phyloP scores from a whole-genome alignment of 2,329 filamentous ascomycete genomes.

The Stagonosporopsis vannaccii region DNA sequence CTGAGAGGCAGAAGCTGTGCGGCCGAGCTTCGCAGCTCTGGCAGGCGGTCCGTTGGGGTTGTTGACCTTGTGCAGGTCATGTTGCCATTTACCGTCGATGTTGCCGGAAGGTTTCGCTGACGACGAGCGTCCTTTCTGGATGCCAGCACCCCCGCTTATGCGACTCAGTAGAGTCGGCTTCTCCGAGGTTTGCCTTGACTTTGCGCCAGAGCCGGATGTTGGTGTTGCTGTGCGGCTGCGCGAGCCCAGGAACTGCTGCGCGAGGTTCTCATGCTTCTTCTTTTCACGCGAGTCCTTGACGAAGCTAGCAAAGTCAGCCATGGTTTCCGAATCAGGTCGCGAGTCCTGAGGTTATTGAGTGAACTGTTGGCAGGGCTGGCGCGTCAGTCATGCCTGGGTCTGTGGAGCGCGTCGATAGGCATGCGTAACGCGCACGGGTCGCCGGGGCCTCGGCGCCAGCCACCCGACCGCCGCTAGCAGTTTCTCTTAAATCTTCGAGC shows the following conservation, averaged over 20 bases:
- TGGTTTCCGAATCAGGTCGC: constrained; percentile 13
- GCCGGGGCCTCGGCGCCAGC: constrained; percentile 15
- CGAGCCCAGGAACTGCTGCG: constrained; percentile 71
- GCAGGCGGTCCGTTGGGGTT: constrained; percentile 48
- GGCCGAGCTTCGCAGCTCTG: constrained; percentile 42
- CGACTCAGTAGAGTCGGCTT: constrained; percentile 71
- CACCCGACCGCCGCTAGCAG: constrained; percentile 10
- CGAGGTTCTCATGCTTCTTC: constrained; percentile 75
- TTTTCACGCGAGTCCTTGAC: constrained; percentile 63
- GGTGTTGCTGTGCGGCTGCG: constrained; percentile 61
- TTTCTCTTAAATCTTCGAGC: constrained; percentile 26
- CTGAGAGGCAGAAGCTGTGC: constrained; percentile 50
- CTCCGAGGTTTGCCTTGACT: constrained; percentile 53
- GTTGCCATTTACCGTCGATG: constrained; percentile 74
- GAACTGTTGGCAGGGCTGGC: constrained; percentile 2
- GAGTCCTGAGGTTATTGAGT: background rate
- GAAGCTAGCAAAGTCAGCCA: constrained; percentile 38
- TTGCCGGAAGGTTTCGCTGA: constrained; percentile 58
- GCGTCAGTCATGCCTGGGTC: constrained; percentile 3
- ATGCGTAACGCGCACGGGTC: constrained; percentile 16
- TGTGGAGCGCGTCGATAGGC: constrained; percentile 22
- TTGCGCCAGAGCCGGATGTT: constrained; percentile 54
- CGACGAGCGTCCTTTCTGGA: constrained; percentile 68
- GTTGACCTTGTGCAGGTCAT: constrained; percentile 67
- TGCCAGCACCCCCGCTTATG: constrained; percentile 71